Evolutionary conservation across 495 filamentous ascomycete genomes (phyloP), one percentile per base, ranked within the genome.

Genomic region (Pyrenula massariospora): DNA sequence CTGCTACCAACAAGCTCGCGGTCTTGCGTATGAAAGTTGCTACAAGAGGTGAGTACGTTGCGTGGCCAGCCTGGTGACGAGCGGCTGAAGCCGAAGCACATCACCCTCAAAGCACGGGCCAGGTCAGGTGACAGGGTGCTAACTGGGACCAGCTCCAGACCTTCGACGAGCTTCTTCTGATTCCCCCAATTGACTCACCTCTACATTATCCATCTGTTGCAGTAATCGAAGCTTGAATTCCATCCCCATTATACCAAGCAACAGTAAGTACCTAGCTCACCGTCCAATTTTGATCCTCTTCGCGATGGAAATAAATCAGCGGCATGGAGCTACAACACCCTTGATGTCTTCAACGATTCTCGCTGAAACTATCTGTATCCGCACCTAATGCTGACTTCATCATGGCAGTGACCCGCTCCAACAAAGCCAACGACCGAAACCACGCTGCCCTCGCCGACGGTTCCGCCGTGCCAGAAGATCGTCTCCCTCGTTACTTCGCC

Each of bases 381-480:
- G 31, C 31, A 8, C 8, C 31, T 42, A 42, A 42, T 42, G 15
- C 31, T 50, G 3, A 57, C 25, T 15, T 57, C 48, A 3, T 31
- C 8, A 47, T 2, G 36, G n/a, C 61, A 92, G 90, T 95, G 92
- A 96, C 91, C 73, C 91, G 90, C 62, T 89, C 93, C 53, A 87
- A 94, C 78, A 97, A 97, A 76, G 76, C 73, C 70, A 91, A 86
- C 71, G 91, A 94, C 70, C 88, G 89, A 71, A 87, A 91, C 68
- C 88, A 96, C 72, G 76, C 80, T 57, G 82, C 76, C 60, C 74
- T 86, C 57, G 76, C 78, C 58, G 76, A 82, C 59, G 87, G 83
- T 63, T 81, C 81, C 47, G 81, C 81, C 52, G 66, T 72, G 15
- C 70, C 80, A 48, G 80, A 86, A 60, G 85, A 92, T 36, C 79